Conservation (phyloP, 495 filamentous ascomycete species). For the Penicillium mononematosum region DNA sequence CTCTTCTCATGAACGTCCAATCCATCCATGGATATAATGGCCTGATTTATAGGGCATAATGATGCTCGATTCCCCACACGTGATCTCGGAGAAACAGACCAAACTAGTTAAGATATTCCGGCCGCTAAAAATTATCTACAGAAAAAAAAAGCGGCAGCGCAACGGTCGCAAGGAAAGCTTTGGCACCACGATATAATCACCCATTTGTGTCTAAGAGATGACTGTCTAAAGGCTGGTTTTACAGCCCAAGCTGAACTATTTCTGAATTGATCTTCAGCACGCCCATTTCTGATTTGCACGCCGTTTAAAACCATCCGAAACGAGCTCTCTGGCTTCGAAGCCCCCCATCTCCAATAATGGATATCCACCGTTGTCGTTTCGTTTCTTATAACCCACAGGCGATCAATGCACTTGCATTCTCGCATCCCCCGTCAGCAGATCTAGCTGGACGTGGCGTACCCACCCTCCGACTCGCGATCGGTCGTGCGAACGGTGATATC, state of each 20-base stretch:
- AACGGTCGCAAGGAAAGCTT: constrained; percentile 24
- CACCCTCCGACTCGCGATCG: constrained; percentile 78
- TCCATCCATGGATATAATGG: not conserved
- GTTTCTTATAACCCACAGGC: constrained; percentile 90
- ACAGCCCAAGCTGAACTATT: constrained; percentile 26
- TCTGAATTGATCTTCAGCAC: constrained; percentile 21
- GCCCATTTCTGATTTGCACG: constrained; percentile 16
- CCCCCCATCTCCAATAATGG: constrained; percentile 56
- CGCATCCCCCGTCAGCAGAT: constrained; percentile 65
- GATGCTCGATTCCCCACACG: constrained; percentile 6
- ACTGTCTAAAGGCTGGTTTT: constrained; percentile 35
- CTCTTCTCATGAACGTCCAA: not conserved
- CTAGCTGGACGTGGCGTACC: constrained; percentile 49
- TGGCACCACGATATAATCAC: constrained; percentile 19
- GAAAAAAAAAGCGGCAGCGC: constrained; percentile 31
- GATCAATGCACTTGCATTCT: constrained; percentile 93
- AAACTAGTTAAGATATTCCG: constrained; percentile 26
- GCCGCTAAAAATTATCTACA: constrained; percentile 38
- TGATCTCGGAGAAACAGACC: constrained; percentile 21
- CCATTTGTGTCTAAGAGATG: constrained; percentile 30
- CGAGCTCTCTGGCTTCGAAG: constrained; percentile 22
- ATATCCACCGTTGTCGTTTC: constrained; percentile 96
- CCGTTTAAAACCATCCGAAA: constrained; percentile 11
- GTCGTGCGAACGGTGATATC: constrained; percentile 91
- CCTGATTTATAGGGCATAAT: constrained; percentile 15